Conservation (phyloP, 73 alveolate genomes). For the Tetrahymena elliotti region DNA sequence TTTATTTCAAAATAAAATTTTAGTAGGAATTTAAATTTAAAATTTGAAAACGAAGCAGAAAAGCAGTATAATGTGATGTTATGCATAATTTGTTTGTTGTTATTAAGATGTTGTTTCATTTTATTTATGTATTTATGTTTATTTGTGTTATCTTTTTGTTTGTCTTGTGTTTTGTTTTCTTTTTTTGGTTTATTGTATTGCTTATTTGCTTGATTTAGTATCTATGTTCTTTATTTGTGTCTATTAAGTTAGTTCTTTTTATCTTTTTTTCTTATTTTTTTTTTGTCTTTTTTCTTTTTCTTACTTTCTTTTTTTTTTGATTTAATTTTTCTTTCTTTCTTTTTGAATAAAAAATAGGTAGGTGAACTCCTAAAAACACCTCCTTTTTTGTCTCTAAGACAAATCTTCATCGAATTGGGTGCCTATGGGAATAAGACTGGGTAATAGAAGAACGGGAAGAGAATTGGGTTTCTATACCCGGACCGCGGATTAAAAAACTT, state of each 20-base stretch:
- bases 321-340: neutral
- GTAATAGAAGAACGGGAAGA: neutral
- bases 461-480: neutral
- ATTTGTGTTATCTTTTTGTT: no score
- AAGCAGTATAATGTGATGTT: no score
- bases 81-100: no score
- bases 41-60: no score
- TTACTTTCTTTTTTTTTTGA: neutral
- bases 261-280: neutral
- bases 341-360: neutral
- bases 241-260: neutral
- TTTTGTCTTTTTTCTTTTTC: neutral
- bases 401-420: neutral
- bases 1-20: no score
- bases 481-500: neutral
- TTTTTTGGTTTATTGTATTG: neutral
- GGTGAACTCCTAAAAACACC: conserved; percentile 1
- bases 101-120: no score
- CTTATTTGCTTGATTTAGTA: neutral
- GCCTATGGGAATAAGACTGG: neutral
- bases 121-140: no score
- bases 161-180: no score
- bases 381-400: neutral
- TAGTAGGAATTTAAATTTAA: no score
- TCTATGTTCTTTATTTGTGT: neutral